phyloP scores from a whole-genome alignment of 2,329 filamentous ascomycete species.

The Ceratocystis destructans region DNA sequence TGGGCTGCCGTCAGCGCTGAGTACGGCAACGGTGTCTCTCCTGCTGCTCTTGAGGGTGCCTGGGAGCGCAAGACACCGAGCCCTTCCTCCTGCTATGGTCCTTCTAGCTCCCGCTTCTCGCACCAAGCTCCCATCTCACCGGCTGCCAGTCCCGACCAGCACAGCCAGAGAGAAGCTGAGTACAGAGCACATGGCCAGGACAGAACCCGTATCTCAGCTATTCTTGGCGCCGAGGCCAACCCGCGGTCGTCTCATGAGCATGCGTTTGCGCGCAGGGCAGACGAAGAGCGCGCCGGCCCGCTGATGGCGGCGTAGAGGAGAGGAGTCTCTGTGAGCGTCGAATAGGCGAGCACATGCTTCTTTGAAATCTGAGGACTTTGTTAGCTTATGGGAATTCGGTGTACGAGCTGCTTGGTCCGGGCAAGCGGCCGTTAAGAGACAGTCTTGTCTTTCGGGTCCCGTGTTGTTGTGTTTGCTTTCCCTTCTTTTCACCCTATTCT shows the following conservation, averaged over 20 bases:
- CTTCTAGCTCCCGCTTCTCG: slow-evolving; percentile 8
- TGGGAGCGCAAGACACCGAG: slow-evolving; percentile 37
- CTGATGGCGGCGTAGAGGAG: not conserved
- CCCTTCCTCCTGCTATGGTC: not conserved
- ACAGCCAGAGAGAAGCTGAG: slow-evolving; percentile 30
- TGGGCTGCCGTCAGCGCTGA: slow-evolving; percentile 60
- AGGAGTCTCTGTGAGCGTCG: not conserved
- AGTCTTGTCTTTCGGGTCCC: slow-evolving; percentile 6
- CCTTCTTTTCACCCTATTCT: slow-evolving; percentile 11
- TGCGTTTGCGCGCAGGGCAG: slow-evolving; percentile 41
- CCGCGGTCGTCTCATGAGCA: slow-evolving; percentile 29
- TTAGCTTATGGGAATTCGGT: slow-evolving; percentile 9
- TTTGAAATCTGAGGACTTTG: not conserved
- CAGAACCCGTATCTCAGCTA: slow-evolving; percentile 49
- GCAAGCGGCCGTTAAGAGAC: slow-evolving; percentile 9
- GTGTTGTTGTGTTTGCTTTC: slow-evolving; percentile 11
- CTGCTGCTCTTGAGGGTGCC: slow-evolving; percentile 54
- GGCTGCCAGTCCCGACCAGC: slow-evolving; percentile 36
- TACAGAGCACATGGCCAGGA: slow-evolving; percentile 29
- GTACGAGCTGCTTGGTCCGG: slow-evolving; percentile 5
- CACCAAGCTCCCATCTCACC: slow-evolving; percentile 39
- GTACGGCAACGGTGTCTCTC: slow-evolving; percentile 51
- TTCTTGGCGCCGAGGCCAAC: slow-evolving; percentile 46
- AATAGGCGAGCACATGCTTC: slow-evolving; percentile 5
- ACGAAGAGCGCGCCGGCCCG: slow-evolving; percentile 27